Conservation (phyloP, 768 basidiomycete genomes). For the Cystoderma amianthinum region DNA sequence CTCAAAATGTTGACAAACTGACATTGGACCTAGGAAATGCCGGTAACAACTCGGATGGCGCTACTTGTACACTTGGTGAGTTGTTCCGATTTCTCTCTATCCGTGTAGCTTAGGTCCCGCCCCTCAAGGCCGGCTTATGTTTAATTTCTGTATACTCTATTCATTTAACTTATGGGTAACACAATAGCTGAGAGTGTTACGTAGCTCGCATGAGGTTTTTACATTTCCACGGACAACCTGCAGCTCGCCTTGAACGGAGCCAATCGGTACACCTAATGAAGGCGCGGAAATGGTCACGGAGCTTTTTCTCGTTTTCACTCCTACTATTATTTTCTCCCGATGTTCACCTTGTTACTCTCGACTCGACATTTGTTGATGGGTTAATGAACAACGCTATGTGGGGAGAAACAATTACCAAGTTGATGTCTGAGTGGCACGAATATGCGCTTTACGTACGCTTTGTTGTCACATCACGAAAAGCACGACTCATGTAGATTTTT, state of each 20-base stretch:
- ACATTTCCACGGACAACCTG: constrained; percentile 2
- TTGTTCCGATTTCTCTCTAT: background rate
- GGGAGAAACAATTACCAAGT: constrained; percentile 32
- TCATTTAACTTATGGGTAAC: background rate
- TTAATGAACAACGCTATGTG: constrained; percentile 33
- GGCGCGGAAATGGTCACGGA: constrained; percentile 20
- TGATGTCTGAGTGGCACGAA: constrained; percentile 44
- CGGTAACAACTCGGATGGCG: constrained; percentile 13
- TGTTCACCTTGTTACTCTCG: constrained; percentile 33
- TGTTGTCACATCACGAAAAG: background rate
- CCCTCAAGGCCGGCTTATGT: constrained; percentile 33
- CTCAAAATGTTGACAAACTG: background rate
- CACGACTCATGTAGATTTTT: background rate
- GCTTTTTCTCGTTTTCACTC: constrained; percentile 29
- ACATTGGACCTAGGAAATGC: constrained; percentile 17
- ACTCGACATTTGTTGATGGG: constrained; percentile 43
- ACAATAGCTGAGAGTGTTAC: background rate
- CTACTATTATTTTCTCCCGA: constrained; percentile 46
- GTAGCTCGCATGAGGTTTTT: background rate
- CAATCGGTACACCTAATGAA: constrained; percentile 29
- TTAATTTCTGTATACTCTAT: constrained; percentile 28
- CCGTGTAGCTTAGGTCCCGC: background rate
- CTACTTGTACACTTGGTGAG: constrained; percentile 19
- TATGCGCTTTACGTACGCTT: constrained; percentile 43
- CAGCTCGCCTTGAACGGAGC: constrained; percentile 35